Percentiles rank a stretch among this genome's conserved stretches.
phyloP scores from a whole-genome alignment of 768 basidiomycete species.

The Podaxis sp. region DNA sequence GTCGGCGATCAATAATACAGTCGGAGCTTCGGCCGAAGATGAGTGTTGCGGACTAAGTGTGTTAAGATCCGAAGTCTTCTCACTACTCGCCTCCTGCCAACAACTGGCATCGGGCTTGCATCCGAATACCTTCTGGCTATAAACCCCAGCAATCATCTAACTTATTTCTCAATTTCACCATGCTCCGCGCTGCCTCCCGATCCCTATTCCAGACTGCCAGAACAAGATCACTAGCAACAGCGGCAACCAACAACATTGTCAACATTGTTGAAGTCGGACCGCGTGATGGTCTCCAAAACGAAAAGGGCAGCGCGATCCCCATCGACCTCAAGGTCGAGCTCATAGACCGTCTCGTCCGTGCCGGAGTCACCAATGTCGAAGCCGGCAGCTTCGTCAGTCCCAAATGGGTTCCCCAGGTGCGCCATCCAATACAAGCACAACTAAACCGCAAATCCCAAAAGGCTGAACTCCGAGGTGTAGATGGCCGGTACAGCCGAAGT shows the following conservation, averaged over 20 bases:
- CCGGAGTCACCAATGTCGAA: constrained; percentile 72
- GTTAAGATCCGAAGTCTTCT: not conserved
- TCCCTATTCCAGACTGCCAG: not conserved
- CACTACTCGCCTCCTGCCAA: not conserved
- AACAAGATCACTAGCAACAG: constrained; percentile 9
- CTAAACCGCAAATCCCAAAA: not conserved
- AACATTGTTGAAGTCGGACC: constrained; percentile 89
- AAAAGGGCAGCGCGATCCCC: constrained; percentile 60
- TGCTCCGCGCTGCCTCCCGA: constrained; percentile 2
- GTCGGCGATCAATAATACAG: too few species aligned
- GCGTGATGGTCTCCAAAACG: constrained; percentile 90
- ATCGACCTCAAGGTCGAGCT: constrained; percentile 75
- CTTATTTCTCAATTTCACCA: not conserved
- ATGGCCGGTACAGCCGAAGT: constrained; percentile 87
- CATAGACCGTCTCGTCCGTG: constrained; percentile 64
- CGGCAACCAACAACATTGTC: constrained; percentile 32
- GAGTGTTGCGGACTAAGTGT: not conserved
- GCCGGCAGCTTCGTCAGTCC: constrained; percentile 89
- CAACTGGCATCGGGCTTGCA: not conserved
- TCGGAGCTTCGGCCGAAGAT: too few species aligned
- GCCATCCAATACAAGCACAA: constrained; percentile 13
- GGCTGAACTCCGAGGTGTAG: constrained; percentile 30
- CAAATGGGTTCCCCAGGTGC: constrained; percentile 89
- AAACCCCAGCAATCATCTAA: not conserved
- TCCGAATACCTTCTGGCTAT: constrained; percentile 2